A percentile compares a stretch with the other conserved stretches of the same genome.
These are phyloP conservation scores for Jasminum sambac DNA, from an alignment of 257 asterid genomes.

Conservation along the genomic window DNA sequence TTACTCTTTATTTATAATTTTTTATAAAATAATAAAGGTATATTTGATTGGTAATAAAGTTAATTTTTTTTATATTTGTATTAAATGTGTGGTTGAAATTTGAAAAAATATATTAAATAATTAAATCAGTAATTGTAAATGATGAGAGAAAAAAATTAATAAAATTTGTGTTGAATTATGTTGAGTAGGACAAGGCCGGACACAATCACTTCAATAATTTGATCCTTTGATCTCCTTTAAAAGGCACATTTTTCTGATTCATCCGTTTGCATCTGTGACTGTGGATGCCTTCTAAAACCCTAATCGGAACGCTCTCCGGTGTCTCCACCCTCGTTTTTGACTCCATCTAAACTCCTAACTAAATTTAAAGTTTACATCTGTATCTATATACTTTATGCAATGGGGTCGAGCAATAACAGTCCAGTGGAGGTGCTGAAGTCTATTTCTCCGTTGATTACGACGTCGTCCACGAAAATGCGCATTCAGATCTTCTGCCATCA, in stretches of 20 bases:
- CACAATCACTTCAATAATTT: too few relatives aligned
- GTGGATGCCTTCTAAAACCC: constrained; percentile 4
- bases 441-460: constrained; percentile 51
- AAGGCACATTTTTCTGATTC: neutral
- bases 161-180: too few relatives aligned
- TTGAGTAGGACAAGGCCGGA: too few relatives aligned
- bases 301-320: neutral
- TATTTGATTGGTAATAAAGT: too few relatives aligned
- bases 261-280: neutral
- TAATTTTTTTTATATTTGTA: too few relatives aligned
- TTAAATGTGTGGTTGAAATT: too few relatives aligned
- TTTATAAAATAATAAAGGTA: too few relatives aligned
- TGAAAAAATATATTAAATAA: too few relatives aligned
- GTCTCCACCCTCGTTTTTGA: neutral
- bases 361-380: neutral
- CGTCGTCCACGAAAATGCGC: constrained; percentile 66
- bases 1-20: too few relatives aligned
- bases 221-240: neutral
- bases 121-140: too few relatives aligned
- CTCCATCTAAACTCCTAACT: neutral
- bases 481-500: constrained; percentile 76
- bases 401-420: constrained; percentile 41
- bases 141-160: too few relatives aligned
- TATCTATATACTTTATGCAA: constrained; percentile 8
- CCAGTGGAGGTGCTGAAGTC: constrained; percentile 58